Base-by-base conservation (phyloP, 148 eudicot genomes). In the Vaccinium macrocarpon region DNA sequence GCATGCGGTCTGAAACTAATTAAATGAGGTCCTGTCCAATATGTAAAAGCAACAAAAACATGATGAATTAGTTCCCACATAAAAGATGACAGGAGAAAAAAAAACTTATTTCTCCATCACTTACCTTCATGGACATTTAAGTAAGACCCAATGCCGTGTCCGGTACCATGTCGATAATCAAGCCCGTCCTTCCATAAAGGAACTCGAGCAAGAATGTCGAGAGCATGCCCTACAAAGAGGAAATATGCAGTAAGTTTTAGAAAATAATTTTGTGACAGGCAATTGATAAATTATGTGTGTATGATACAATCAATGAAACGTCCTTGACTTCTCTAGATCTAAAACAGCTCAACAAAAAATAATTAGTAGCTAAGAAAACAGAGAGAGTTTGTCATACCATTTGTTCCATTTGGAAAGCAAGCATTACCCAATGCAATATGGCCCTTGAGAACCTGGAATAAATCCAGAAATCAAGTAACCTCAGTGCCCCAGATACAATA, bases 81-180 rank as follows among this genome's bases (percentile, higher is more conserved):
- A 12, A 18, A 68, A 79, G 52, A 76, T 59, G 42, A 80, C 49
- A 38, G 48, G 6, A 72, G 38, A 19, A 78, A 48, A 55, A 2
- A 55, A 56, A 4, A 56, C 2, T 51, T 68, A 6, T 18, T 51
- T 79, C 16, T n/a, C 53, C 16, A 51, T 81, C 68, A 88, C 92
- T 88, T 89, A 88, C 99, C 99, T 93, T 97, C 99, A 80, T 97
- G 98, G 82, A 97, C 99, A 90, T 95, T 91, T 81, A 97, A 89
- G 89, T 86, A 97, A 81, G 95, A 93, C 57, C 98, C 99, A 57
- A 97, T 88, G 59, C 99, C 98, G 81, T 97, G 99, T 82, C 98
- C 99, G 82, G 98, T 97, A 79, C 99, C 99, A 86, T 97, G 99
- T 84, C 95, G 92, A 84, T 93, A 97, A 90, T 97, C 99, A 88